phyloP scores from a whole-genome alignment of 371 early-diverging fungal genomes.

The Circinella umbellata region DNA sequence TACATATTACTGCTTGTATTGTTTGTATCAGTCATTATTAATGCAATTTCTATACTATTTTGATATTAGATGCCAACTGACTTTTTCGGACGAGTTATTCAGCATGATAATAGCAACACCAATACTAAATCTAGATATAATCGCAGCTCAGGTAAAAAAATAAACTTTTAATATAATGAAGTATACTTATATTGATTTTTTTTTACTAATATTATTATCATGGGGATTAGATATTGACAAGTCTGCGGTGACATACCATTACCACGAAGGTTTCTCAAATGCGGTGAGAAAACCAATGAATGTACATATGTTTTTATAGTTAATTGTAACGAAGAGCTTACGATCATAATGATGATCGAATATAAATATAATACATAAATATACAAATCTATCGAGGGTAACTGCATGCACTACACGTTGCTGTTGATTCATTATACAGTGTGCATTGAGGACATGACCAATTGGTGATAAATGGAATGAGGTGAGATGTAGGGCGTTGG shows the following conservation, averaged over 20 bases:
- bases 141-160: conserved; percentile 8
- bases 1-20: no score
- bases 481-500: conserved; percentile 12
- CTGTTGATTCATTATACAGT: conserved; percentile 6
- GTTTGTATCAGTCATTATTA: background rate
- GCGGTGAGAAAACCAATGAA: conserved; percentile 83
- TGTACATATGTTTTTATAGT: conserved; percentile 62
- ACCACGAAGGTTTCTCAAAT: conserved; percentile 80
- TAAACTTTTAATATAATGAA: no score
- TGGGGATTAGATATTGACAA: conserved; percentile 3
- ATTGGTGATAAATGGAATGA: background rate
- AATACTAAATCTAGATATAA: conserved; percentile 19
- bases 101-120: conserved; percentile 9
- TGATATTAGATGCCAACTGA: conserved; percentile 38
- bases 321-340: background rate
- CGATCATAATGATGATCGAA: background rate
- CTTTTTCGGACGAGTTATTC: conserved; percentile 71
- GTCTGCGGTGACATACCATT: conserved; percentile 28
- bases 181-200: no score
- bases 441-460: conserved; percentile 45
- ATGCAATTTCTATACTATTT: background rate
- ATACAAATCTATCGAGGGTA: background rate
- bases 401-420: conserved; percentile 2
- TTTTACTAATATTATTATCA: no score
- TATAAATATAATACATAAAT: background rate